Evolutionary conservation across 2,329 filamentous ascomycete species (phyloP).

Genomic region (Pyrenophora tritici-repentis): DNA sequence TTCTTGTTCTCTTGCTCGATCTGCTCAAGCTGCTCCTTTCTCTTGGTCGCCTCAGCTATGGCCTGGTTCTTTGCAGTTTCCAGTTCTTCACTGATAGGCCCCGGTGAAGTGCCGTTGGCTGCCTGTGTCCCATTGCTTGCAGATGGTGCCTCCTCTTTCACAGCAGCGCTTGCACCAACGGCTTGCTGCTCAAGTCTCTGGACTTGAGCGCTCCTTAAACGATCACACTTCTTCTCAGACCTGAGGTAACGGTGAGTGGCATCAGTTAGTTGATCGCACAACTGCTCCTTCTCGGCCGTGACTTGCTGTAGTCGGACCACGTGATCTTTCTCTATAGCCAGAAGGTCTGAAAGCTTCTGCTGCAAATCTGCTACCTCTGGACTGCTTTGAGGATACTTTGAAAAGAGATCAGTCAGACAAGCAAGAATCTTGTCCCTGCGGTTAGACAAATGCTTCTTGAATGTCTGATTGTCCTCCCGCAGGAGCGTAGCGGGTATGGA

Average conservation of each 20-base stretch:
- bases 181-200: conserved; percentile 92
- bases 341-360: conserved; percentile 71
- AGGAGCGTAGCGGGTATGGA: conserved; percentile 60
- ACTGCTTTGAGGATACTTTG: conserved; percentile 55
- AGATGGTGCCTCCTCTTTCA: conserved; percentile 49
- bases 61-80: conserved; percentile 79
- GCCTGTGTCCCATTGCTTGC: conserved; percentile 57
- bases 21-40: conserved; percentile 85
- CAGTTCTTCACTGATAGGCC: conserved; percentile 66
- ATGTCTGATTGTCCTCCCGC: conserved; percentile 62
- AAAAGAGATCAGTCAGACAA: conserved; percentile 72
- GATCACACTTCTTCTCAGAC: conserved; percentile 91
- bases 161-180: conserved; percentile 25
- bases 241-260: conserved; percentile 92
- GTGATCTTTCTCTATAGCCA: conserved; percentile 83
- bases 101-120: conserved; percentile 64
- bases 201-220: conserved; percentile 84
- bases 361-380: conserved; percentile 76
- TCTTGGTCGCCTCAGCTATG: conserved; percentile 74
- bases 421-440: conserved; percentile 77
- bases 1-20: conserved; percentile 78
- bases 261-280: conserved; percentile 84
- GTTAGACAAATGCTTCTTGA: conserved; percentile 78
- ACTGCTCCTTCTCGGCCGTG: conserved; percentile 77
- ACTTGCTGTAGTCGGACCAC: conserved; percentile 76